These are phyloP conservation scores for Flueggea neowawraea DNA, from an alignment of 441 rosid species.

Conservation along the genomic window DNA sequence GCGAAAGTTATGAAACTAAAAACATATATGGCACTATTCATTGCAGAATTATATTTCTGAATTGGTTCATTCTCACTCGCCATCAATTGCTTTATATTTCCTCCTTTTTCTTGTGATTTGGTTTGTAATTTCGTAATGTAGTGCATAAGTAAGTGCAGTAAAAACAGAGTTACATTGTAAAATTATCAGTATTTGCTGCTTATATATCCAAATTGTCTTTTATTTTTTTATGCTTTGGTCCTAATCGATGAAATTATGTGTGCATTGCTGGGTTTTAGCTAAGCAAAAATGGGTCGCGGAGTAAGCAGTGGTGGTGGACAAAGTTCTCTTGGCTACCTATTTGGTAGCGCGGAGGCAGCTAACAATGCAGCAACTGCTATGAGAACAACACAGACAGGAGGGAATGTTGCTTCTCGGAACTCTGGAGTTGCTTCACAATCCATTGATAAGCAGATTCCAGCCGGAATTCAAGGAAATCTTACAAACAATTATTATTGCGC, in stretches of 20 bases:
- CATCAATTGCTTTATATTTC: too few relatives aligned
- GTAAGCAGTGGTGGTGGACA: slow-evolving; percentile 1
- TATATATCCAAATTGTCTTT: slow-evolving; percentile 27
- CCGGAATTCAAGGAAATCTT: slow-evolving; percentile 50
- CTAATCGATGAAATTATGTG: too few relatives aligned
- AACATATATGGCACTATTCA: too few relatives aligned
- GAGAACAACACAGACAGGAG: not conserved
- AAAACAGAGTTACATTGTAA: too few relatives aligned
- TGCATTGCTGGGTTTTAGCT: slow-evolving; percentile 1
- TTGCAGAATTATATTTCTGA: too few relatives aligned
- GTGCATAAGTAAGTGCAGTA: too few relatives aligned
- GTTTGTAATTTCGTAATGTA: too few relatives aligned
- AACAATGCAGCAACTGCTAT: not conserved
- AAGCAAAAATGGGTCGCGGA: not conserved
- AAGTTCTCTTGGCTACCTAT: slow-evolving; percentile 1
- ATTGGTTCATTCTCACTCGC: too few relatives aligned
- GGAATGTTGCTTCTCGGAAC: not conserved
- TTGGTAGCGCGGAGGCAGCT: not conserved
- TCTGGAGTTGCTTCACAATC: not conserved
- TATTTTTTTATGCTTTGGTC: too few relatives aligned
- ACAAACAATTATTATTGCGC: slow-evolving; percentile 61
- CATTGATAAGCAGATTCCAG: not conserved
- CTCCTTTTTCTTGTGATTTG: too few relatives aligned
- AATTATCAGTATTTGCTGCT: slow-evolving; percentile 53
- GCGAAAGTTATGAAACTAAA: too few relatives aligned